Percentiles rank a stretch among this genome's conserved stretches.
These are phyloP conservation scores for Fraxinus sp. DNA, from an alignment of 305 asterid species.

Conservation along the genomic window DNA sequence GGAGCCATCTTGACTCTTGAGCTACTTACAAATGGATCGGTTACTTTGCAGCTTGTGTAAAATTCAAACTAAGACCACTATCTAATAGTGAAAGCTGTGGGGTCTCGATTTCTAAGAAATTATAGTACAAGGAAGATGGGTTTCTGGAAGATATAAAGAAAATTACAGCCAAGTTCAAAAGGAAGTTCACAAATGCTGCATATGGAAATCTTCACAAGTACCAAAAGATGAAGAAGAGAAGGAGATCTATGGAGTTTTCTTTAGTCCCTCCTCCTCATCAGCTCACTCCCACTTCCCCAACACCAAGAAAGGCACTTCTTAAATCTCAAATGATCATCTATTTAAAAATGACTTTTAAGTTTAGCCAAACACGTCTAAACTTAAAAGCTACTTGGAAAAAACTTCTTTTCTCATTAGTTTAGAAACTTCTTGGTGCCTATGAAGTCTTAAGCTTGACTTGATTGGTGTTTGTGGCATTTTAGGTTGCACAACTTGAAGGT, in stretches of 20 bases:
- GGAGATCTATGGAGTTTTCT: slow-evolving; percentile 45
- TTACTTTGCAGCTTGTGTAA: not conserved
- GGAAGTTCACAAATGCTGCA: slow-evolving; percentile 48
- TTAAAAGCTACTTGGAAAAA: too few relatives aligned
- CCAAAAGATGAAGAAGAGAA: slow-evolving; percentile 40
- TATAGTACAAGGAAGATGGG: slow-evolving; percentile 36
- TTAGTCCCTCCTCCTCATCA: slow-evolving; percentile 35
- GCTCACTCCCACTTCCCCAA: slow-evolving; percentile 34
- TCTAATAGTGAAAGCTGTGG: slow-evolving; percentile 2
- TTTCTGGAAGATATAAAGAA: slow-evolving; percentile 44
- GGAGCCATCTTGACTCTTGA: not conserved
- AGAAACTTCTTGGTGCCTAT: too few relatives aligned
- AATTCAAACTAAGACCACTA: not conserved
- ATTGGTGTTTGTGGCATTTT: too few relatives aligned
- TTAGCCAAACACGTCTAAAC: not conserved
- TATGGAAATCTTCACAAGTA: slow-evolving; percentile 35
- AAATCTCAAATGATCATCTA: not conserved
- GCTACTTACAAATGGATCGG: not conserved
- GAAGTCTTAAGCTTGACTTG: too few relatives aligned
- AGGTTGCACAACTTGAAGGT: too few relatives aligned
- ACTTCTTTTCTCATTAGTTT: too few relatives aligned
- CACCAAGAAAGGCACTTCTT: slow-evolving; percentile 50
- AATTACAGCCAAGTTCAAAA: slow-evolving; percentile 47
- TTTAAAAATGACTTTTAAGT: not conserved
- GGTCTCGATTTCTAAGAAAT: slow-evolving; percentile 34